A percentile compares a stretch with the other conserved stretches of the same genome.
Conservation (phyloP, 495 filamentous ascomycete genomes). For the Penicillium angulare region DNA sequence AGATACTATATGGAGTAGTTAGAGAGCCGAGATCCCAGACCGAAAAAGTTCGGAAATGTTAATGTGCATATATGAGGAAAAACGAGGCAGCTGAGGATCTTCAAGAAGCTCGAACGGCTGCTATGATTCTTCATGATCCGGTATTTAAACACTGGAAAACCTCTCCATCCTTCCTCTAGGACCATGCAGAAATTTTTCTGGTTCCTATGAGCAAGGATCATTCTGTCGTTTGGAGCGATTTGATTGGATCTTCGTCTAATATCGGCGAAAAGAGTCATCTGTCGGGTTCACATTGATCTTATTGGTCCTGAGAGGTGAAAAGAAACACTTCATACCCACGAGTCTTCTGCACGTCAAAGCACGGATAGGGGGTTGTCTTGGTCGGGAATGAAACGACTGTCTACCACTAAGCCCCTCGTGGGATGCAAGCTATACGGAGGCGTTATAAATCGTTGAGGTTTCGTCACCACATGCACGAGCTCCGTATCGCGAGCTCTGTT, state of each 20-base stretch:
- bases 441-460: background rate
- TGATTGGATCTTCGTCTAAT: slow-evolving; percentile 4
- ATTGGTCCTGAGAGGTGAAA: background rate
- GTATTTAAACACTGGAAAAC: no score
- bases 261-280: slow-evolving; percentile 9
- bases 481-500: background rate
- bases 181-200: slow-evolving; percentile 12
- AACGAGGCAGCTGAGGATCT: background rate
- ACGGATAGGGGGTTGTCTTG: background rate
- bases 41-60: no score
- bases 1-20: background rate
- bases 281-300: no score
- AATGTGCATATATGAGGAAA: background rate
- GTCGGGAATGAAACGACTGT: background rate
- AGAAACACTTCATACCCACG: background rate
- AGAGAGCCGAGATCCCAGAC: background rate
- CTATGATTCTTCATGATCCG: background rate
- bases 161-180: no score
- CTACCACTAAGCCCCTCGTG: slow-evolving; percentile 1
- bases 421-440: background rate
- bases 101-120: background rate
- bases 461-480: background rate
- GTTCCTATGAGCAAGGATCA: background rate
- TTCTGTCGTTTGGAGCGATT: background rate
- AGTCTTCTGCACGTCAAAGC: background rate